Evolutionary conservation across 352 stramenopile genomes (phyloP), one percentile per base, ranked within the genome.

Genomic region (Phytophthora tentaculata): DNA sequence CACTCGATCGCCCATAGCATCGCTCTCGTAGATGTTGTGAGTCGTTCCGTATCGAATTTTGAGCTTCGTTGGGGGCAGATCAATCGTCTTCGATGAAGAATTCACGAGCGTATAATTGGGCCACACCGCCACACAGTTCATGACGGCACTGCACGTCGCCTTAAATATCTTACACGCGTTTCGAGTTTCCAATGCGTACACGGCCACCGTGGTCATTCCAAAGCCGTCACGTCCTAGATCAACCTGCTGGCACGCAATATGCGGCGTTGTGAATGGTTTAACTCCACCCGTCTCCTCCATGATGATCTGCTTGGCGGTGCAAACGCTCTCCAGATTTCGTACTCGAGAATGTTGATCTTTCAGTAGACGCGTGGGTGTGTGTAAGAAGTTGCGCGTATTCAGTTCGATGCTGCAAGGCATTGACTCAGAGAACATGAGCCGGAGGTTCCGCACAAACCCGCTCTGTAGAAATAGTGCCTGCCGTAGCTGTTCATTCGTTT

Each of bases 121-220:
- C 73, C 68, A 77, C 19, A 77, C 60, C 17, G 49, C 55, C n/a
- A 47, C 52, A 26, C 73, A 64, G 43, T 73, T 73, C 12, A 75
- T 53, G 29, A 80, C 53, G 20, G 73, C 64, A 41, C 17, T 58
- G 56, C 64, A 75, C 8, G 69, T 54, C 1, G 50, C 62, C 37
- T 61, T 58, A 37, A 80, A 77, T 3, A 62, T 67, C 37, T 65
- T 64, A 20, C 47, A 63, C 9, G 72, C 48, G 35, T 80, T 75
- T 41, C 17, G 54, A 22, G 73, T 73, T 20, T 77, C 64, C 24
- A 80, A 32, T 23, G 69, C 61, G 24, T 74, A 80, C 5, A 69
- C 61, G 4, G 60, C 68, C 3, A 77, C 64, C 12, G 73, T 73
- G 20, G 73, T 77, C 69, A 77, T 67, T n/a, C 73, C 73, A 7